Evolutionary conservation across 192 early-diverging fungal genomes (phyloP), one percentile per base, ranked within the genome.

Genomic region (Coemansia sp.): DNA sequence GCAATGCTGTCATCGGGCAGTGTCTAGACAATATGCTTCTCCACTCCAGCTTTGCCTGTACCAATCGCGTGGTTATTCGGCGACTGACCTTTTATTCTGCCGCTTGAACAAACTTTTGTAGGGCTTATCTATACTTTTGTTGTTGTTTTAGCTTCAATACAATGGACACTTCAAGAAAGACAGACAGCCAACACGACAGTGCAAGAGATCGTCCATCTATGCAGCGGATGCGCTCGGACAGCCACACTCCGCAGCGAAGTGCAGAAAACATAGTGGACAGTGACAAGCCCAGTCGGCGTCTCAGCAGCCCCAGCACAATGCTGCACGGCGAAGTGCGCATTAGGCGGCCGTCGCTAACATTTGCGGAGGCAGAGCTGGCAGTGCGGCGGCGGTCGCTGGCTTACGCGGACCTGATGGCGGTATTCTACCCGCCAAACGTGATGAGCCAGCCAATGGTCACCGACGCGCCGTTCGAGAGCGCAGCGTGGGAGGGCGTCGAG

Each of bases 371-470:
- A 8, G 62, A 54, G 18, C 30, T 51, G 29, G 21, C 56, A 10
- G 71, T 28, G 12, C 28, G 73, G 29, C 66, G 73, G n/a, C 66
- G 66, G 38, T 69, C 67, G 8, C 66, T 76, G 48, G 73, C 73
- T 22, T 62, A 72, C 40, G 50, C 69, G 0, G 76, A 79, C 42
- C 65, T 79, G 31, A 79, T 79, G 76, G 76, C 76, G 0, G 76
- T 79, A 31, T 79, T 79, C 32, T 79, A 79, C 33, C 76, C 76
- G 58, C 69, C 76, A 9, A 65, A 58, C 65, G 68, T 28, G 10
- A 47, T 72, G 58, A 58, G 65, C 40, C 76, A 79, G 58, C 76
- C 76, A 10, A 68, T 62, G 5, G 62, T 79, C 31, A 72, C 65
- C 22, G 66, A 79, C 24, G 22, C 62, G 69, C 69, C 76, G 7